Conservation (phyloP, 345 rosid species). For the Salix suchowensis region DNA sequence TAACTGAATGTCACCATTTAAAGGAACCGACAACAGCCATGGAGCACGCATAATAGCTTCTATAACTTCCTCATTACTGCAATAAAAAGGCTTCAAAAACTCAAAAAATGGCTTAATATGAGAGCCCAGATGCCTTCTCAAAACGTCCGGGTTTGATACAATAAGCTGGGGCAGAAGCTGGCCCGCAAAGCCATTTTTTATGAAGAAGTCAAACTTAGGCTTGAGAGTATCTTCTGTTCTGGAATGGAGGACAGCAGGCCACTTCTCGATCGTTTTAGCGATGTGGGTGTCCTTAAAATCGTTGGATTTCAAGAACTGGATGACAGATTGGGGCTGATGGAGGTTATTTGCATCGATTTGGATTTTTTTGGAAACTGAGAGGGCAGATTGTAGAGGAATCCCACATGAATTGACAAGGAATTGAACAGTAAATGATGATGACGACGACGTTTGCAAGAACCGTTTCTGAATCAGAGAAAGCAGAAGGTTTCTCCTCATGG, state of each 20-base stretch:
- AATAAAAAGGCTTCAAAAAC: background rate
- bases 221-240: conserved; percentile 5
- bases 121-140: background rate
- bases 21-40: too few species aligned
- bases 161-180: conserved; percentile 9
- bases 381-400: conserved; percentile 3
- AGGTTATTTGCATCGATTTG: background rate
- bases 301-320: conserved; percentile 15
- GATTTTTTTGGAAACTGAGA: conserved; percentile 6
- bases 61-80: too few species aligned
- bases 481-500: too few species aligned
- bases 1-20: too few species aligned
- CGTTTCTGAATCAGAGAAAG: too few species aligned
- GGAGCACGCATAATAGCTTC: too few species aligned
- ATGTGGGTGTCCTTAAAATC: conserved; percentile 17
- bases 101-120: conserved; percentile 8
- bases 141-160: background rate
- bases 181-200: conserved; percentile 3
- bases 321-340: conserved; percentile 4
- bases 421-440: background rate
- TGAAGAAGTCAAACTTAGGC: conserved; percentile 20
- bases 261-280: conserved; percentile 6
- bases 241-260: conserved; percentile 10
- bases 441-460: too few species aligned
- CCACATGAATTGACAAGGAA: conserved; percentile 3